Percentiles rank a stretch among this genome's conserved stretches.
Conservation (phyloP, 2,329 filamentous ascomycete genomes). For the Phialophora macrospora region DNA sequence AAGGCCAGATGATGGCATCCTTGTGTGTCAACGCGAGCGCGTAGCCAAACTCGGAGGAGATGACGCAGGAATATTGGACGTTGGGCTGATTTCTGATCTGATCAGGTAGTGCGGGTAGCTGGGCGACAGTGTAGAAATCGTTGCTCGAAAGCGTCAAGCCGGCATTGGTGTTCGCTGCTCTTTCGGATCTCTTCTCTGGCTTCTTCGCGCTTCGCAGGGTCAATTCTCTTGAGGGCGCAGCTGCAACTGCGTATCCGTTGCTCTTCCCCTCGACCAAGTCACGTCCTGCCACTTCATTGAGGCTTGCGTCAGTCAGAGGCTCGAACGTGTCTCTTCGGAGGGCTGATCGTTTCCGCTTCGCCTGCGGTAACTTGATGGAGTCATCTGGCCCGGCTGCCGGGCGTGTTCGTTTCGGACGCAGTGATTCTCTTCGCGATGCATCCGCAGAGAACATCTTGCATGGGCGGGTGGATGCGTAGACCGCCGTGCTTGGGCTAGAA, state of each 20-base stretch:
- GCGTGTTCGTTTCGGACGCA: slow-evolving; percentile 41
- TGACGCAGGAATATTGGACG: slow-evolving; percentile 63
- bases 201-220: slow-evolving; percentile 48
- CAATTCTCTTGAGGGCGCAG: slow-evolving; percentile 43
- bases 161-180: slow-evolving; percentile 39
- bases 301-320: slow-evolving; percentile 36
- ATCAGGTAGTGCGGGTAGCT: slow-evolving; percentile 80
- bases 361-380: slow-evolving; percentile 50
- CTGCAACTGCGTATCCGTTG: slow-evolving; percentile 32
- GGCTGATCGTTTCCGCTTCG: slow-evolving; percentile 55
- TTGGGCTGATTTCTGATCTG: slow-evolving; percentile 69
- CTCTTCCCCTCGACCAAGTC: slow-evolving; percentile 36
- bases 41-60: slow-evolving; percentile 70
- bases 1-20: slow-evolving; percentile 89
- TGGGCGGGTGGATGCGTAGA: neutral
- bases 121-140: slow-evolving; percentile 81
- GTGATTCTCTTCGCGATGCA: slow-evolving; percentile 33
- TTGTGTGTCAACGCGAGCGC: slow-evolving; percentile 80
- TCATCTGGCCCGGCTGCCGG: slow-evolving; percentile 49
- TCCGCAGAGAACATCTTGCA: slow-evolving; percentile 42
- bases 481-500: neutral
- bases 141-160: slow-evolving; percentile 67
- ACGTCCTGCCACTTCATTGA: slow-evolving; percentile 39
- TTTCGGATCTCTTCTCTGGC: slow-evolving; percentile 42
- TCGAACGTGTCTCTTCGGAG: slow-evolving; percentile 47